Evolutionary conservation across 2,329 filamentous ascomycete species (phyloP).

Genomic region (Cryphonectria nitschkei): DNA sequence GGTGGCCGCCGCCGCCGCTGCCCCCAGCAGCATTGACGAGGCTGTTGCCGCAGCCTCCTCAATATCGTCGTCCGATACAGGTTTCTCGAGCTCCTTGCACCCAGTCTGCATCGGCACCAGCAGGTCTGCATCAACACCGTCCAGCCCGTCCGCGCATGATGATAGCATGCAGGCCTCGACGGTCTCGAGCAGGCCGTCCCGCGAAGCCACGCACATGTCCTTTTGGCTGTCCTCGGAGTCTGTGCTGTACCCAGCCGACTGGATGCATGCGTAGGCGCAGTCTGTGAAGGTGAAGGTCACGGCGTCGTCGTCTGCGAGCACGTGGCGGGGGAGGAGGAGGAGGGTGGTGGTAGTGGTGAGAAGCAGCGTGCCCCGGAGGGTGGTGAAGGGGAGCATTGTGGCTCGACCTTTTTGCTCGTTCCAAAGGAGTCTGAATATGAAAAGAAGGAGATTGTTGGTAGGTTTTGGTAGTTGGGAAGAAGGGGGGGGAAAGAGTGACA

Average conservation of each 20-base stretch:
- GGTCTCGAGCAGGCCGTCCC: conserved; percentile 19
- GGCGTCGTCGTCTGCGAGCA: conserved; percentile 14
- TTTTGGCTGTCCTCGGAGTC: conserved; percentile 24
- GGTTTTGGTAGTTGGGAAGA: neutral
- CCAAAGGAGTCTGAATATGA: neutral
- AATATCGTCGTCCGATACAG: conserved; percentile 22
- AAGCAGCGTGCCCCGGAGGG: conserved; percentile 17
- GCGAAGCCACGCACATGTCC: conserved; percentile 25
- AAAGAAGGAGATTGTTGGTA: neutral
- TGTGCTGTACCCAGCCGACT: conserved; percentile 19
- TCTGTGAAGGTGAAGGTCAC: conserved; percentile 25
- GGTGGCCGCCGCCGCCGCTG: neutral
- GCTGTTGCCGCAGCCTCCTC: conserved; percentile 17
- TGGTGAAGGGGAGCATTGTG: conserved; percentile 23
- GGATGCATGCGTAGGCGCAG: conserved; percentile 24
- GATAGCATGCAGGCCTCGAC: conserved; percentile 18
- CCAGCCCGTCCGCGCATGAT: conserved; percentile 17
- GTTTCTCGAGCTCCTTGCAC: conserved; percentile 26
- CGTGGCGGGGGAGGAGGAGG: conserved; percentile 13
- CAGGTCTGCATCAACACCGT: conserved; percentile 16
- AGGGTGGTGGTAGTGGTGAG: conserved; percentile 8
- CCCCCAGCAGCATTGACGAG: neutral
- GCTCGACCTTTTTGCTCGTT: conserved; percentile 10
- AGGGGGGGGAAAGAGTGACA: conserved; percentile 11
- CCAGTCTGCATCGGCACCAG: conserved; percentile 26